phyloP scores from a whole-genome alignment of 495 filamentous ascomycete genomes.

The Tuber umbilicatum region DNA sequence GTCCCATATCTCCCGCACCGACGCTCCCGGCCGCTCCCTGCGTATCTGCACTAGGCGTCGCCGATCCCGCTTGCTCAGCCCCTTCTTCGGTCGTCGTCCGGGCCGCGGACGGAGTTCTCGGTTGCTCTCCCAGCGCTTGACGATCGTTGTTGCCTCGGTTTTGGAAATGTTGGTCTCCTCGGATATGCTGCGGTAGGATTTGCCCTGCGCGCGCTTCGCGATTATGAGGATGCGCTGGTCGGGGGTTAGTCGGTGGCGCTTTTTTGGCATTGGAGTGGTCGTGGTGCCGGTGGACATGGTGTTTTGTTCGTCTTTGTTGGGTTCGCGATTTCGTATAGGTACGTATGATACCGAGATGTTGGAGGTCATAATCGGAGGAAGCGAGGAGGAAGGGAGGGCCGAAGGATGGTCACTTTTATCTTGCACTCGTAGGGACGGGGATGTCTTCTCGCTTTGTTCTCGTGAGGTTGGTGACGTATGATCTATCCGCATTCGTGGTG shows the following conservation, averaged over 20 bases:
- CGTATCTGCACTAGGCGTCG: background rate
- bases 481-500: background rate
- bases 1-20: background rate
- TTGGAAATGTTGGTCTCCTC: background rate
- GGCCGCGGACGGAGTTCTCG: background rate
- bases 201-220: background rate
- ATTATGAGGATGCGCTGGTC: background rate
- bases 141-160: background rate
- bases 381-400: background rate
- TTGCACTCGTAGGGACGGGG: background rate
- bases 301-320: background rate
- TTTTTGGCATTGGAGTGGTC: background rate
- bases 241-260: background rate
- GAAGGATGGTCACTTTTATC: background rate
- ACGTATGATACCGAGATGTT: background rate
- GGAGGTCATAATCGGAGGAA: background rate
- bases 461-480: background rate
- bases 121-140: constrained; percentile 5
- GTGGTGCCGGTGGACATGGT: background rate
- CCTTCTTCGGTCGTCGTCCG: background rate
- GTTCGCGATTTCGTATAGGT: background rate
- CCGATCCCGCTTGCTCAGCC: background rate
- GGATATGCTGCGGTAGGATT: background rate
- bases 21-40: background rate
- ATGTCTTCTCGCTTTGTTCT: background rate